A percentile compares a stretch with the other conserved stretches of the same genome.
phyloP scores from a whole-genome alignment of 208 protist species.

The Borovskyia barvae region DNA sequence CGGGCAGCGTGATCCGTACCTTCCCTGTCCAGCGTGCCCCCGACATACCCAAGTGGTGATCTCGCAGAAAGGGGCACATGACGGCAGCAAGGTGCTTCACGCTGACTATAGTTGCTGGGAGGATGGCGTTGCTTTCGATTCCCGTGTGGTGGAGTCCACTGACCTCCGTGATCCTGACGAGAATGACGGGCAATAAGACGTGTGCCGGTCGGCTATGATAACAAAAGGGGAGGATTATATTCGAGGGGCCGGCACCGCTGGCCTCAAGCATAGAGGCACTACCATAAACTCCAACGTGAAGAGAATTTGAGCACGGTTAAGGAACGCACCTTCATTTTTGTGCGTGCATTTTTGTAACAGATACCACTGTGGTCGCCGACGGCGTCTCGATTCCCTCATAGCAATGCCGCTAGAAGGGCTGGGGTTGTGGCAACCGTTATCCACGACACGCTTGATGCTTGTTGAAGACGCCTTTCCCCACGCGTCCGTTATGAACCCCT shows the following conservation, averaged over 20 bases:
- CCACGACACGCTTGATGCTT: too few species aligned
- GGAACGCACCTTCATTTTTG: too few species aligned
- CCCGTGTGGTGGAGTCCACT: slow-evolving; percentile 61
- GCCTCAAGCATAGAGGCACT: slow-evolving; percentile 1
- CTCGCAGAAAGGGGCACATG: slow-evolving; percentile 4
- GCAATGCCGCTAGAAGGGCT: too few species aligned
- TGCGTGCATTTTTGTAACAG: too few species aligned
- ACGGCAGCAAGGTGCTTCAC: slow-evolving; percentile 28
- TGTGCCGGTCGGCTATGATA: not conserved
- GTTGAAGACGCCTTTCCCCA: too few species aligned
- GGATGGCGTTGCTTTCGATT: slow-evolving; percentile 83
- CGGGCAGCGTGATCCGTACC: slow-evolving; percentile 77
- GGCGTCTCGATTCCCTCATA: too few species aligned
- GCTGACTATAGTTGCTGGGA: slow-evolving; percentile 69
- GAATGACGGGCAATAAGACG: slow-evolving; percentile 44
- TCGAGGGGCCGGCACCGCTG: too few species aligned
- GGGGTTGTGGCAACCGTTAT: too few species aligned
- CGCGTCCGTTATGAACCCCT: too few species aligned
- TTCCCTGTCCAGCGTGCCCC: slow-evolving; percentile 80
- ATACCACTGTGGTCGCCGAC: too few species aligned
- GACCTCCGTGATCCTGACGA: slow-evolving; percentile 87
- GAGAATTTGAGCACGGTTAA: too few species aligned
- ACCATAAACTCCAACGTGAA: too few species aligned
- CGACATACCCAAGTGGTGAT: slow-evolving; percentile 71
- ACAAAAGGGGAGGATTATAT: not conserved